These are phyloP conservation scores for Epichloe hybrida DNA, from an alignment of 2,329 filamentous ascomycete species.

Conservation along the genomic window DNA sequence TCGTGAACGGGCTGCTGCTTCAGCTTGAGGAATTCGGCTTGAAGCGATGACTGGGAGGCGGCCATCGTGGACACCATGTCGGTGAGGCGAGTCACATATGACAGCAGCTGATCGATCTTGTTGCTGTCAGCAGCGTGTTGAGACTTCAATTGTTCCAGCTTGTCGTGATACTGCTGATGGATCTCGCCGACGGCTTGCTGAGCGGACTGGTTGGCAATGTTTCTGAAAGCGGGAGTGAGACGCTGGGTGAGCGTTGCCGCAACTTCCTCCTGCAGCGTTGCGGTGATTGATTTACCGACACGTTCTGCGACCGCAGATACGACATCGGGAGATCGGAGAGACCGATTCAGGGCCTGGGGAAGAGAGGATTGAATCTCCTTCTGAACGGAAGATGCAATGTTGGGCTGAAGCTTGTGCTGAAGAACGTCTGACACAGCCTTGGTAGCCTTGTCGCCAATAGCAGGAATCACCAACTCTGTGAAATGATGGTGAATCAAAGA, in stretches of 20 bases:
- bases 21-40: constrained; percentile 48
- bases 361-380: constrained; percentile 61
- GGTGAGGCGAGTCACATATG: constrained; percentile 51
- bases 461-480: constrained; percentile 60
- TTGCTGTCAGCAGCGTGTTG: constrained; percentile 36
- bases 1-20: constrained; percentile 36
- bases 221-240: constrained; percentile 53
- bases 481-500: constrained; percentile 68
- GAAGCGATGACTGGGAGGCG: constrained; percentile 52
- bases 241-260: constrained; percentile 44
- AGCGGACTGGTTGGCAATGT: constrained; percentile 50
- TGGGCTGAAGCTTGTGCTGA: constrained; percentile 49
- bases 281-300: constrained; percentile 51
- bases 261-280: constrained; percentile 58
- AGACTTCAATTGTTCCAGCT: constrained; percentile 36
- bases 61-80: constrained; percentile 60
- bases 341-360: constrained; percentile 42
- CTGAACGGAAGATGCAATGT: constrained; percentile 52
- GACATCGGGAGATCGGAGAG: constrained; percentile 59
- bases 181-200: constrained; percentile 56
- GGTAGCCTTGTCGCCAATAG: constrained; percentile 53
- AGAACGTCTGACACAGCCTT: constrained; percentile 61
- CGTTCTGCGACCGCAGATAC: constrained; percentile 56
- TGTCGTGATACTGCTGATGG: constrained; percentile 44
- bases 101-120: constrained; percentile 63